phyloP scores from a whole-genome alignment of 139 green algal genomes.

The Chlamydomonas incerta region DNA sequence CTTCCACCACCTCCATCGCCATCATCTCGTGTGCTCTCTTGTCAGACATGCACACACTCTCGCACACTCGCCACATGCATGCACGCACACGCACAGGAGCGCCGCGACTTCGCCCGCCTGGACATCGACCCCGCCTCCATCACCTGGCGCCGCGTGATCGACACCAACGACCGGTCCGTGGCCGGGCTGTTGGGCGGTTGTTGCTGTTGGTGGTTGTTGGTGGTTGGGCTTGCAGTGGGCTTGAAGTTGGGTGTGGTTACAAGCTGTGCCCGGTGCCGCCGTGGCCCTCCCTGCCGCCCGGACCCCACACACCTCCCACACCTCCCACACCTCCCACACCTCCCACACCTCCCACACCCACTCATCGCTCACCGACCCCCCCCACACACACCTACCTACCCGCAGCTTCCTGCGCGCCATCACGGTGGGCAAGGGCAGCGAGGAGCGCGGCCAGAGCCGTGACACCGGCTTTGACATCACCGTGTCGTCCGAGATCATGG shows the following conservation, averaged over 20 bases:
- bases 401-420: constrained; percentile 86
- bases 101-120: constrained; percentile 85
- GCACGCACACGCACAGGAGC: constrained; percentile 30
- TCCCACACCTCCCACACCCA: not conserved
- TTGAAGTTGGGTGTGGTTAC: too few species aligned
- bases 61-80: too few species aligned
- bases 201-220: too few species aligned
- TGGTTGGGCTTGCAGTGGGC: too few species aligned
- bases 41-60: too few species aligned
- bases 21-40: too few species aligned
- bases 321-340: not conserved
- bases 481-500: constrained; percentile 95
- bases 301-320: too few species aligned
- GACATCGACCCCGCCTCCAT: constrained; percentile 93
- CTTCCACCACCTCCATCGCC: too few species aligned
- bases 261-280: too few species aligned
- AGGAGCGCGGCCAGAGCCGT: constrained; percentile 77
- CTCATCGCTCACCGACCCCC: not conserved
- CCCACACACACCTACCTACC: not conserved
- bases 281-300: too few species aligned
- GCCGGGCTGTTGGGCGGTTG: too few species aligned
- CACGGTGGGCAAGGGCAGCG: constrained; percentile 83
- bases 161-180: constrained; percentile 94
- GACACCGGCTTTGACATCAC: constrained; percentile 96
- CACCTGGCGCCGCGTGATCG: constrained; percentile 97